Conservation (phyloP, 1,284 basidiomycete genomes). For the Chiua sp. region DNA sequence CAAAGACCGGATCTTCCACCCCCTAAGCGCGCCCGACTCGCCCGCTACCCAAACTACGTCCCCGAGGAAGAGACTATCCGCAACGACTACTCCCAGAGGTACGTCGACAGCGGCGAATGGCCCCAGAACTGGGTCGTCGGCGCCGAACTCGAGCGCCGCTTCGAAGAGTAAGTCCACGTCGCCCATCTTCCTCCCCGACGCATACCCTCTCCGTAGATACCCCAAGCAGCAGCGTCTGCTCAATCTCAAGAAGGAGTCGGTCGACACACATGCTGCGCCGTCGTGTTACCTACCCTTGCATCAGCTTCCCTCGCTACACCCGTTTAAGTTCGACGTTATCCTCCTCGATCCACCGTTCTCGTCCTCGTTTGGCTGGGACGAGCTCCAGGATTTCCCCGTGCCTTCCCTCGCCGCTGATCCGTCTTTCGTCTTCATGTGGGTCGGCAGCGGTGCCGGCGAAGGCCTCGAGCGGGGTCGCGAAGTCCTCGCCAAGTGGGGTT, state of each 20-base stretch:
- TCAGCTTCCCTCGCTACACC: conserved; percentile 57
- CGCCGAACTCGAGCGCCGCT: conserved; percentile 83
- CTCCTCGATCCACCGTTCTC: conserved; percentile 91
- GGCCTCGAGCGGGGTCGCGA: conserved; percentile 94
- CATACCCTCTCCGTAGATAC: conserved; percentile 59
- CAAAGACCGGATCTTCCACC: conserved; percentile 64
- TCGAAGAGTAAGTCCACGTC: conserved; percentile 88
- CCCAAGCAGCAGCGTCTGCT: conserved; percentile 88
- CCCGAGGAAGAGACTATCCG: conserved; percentile 94
- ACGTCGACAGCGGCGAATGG: conserved; percentile 90
- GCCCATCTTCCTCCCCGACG: background rate
- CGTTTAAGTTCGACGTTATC: conserved; percentile 91
- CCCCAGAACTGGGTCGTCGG: conserved; percentile 92
- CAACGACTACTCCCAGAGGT: conserved; percentile 93
- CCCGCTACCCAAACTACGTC: conserved; percentile 78
- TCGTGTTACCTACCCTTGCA: conserved; percentile 73
- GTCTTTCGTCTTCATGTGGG: conserved; percentile 96
- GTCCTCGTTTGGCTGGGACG: conserved; percentile 84
- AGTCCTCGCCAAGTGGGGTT: conserved; percentile 93
- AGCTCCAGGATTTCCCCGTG: conserved; percentile 83
- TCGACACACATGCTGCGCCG: conserved; percentile 63
- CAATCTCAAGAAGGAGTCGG: conserved; percentile 76
- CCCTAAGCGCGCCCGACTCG: conserved; percentile 70
- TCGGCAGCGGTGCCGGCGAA: conserved; percentile 89
- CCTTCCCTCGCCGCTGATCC: conserved; percentile 89